Evolutionary conservation across 2,329 filamentous ascomycete genomes (phyloP), one percentile per base, ranked within the genome.

Genomic region (Verticillium isaacii): DNA sequence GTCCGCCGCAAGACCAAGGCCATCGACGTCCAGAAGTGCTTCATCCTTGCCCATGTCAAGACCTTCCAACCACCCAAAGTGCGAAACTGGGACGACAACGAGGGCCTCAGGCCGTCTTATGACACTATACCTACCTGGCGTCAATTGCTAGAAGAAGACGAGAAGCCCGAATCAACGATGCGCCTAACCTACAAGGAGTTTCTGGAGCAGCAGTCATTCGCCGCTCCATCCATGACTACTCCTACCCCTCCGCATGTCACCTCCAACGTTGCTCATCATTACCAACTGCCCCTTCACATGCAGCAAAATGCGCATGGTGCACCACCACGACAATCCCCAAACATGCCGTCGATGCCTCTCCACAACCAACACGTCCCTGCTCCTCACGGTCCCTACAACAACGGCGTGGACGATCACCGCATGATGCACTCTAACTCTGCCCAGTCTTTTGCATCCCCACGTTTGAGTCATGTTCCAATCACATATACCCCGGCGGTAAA

Each of bases 121-220:
- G 89, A 92, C 68, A 98, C 95, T 1, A 80, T 83, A 12, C 93
- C 93, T 0, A 93, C 89, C 0, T 99, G 95, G 94, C 88, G 90
- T 64, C 86, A 88, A 63, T 77, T 87, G 29, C 78, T 86, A 57
- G 87, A 88, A 23, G 89, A 92, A 66, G 81, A 85, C 54, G 91
- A 96, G 66, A 91, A 90, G 69, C 71, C 78, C 0, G 84, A 87
- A 39, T 87, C 85, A 1, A 86, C 83, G 1, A 88, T 88, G 81
- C 80, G 78, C 65, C 69, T 87, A 69, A 91, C 86, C 0, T 96
- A 93, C 73, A 85, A 86, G 58, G 86, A 94, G 68, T 87, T 91
- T 70, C 95, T 97, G 74, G 92, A 96, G 68, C 83, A 85, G 57
- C 77, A 87, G 68, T 80, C 86, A 58, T 79, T 85, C 68, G 77